These are phyloP conservation scores for Mucor lusitanicus DNA, from an alignment of 371 early-diverging fungal species.

Conservation along the genomic window DNA sequence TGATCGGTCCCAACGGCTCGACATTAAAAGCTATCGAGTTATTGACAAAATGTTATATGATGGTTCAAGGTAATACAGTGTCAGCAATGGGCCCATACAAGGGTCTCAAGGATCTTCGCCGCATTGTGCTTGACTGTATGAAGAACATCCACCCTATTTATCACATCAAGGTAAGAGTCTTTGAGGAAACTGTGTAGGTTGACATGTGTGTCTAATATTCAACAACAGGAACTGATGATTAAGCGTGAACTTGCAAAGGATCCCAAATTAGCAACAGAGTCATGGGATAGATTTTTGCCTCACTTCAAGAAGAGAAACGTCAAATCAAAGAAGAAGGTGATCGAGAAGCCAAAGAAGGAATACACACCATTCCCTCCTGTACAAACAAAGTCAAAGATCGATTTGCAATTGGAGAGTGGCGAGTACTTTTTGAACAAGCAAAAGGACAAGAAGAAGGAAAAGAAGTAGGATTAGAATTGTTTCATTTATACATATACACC, in stretches of 20 bases:
- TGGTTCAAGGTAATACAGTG: constrained; percentile 99
- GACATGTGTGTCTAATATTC: not conserved
- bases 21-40: constrained; percentile 98
- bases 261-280: constrained; percentile 91
- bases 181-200: not conserved
- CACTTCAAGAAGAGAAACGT: constrained; percentile 94
- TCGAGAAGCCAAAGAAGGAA: constrained; percentile 67
- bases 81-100: constrained; percentile 93
- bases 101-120: constrained; percentile 90
- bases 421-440: constrained; percentile 92
- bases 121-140: constrained; percentile 96
- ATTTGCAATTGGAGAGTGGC: constrained; percentile 92
- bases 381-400: constrained; percentile 87
- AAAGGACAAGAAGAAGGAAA: constrained; percentile 26
- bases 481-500: not conserved
- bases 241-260: constrained; percentile 98
- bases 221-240: constrained; percentile 90
- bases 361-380: constrained; percentile 91
- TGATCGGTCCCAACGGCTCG: constrained; percentile 97
- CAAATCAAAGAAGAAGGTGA: constrained; percentile 72
- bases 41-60: constrained; percentile 94
- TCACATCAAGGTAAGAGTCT: constrained; percentile 87
- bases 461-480: not conserved
- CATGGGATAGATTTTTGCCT: constrained; percentile 99
- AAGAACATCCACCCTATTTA: constrained; percentile 99